Base-by-base conservation (phyloP, 1,284 basidiomycete genomes). In the Irpex sp. region DNA sequence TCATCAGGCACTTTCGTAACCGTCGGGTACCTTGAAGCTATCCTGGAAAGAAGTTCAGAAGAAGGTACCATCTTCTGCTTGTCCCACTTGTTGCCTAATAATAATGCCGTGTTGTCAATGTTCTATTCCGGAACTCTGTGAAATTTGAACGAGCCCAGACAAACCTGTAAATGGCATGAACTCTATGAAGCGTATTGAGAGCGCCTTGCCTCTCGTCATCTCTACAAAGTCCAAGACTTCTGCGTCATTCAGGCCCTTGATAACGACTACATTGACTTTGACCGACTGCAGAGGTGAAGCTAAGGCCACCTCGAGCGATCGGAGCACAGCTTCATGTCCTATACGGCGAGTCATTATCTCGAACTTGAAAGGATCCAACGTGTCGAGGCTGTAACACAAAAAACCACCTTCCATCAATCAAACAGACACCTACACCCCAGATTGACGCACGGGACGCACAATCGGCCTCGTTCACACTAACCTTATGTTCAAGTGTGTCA, bases 111-210 rank as follows among this genome's bases (percentile, higher is more conserved):
- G 54, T 55, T 8, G 17, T 55, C 54, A 55, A 21, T 21, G 9
- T 34, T 19, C 17, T 7, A 48, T 47, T 59, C 60, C 13, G 59
- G 54, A 47, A 58, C 55, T 52, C 37, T 34, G 37, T 34, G n/a
- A 13, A 44, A 61, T 8, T 26, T 9, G 9, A 59, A 15, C 34
- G 36, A 8, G 3, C 31, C n/a, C 57, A n/a, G 21, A 73, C 75
- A 70, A 69, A 90, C 90, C 92, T 71, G 88, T 90, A 73, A 96
- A 96, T 6, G 94, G 94, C 94, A 96, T 96, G 73, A 94, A 96
- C 74, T 95, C 93, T 64, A 96, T 96, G 74, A 96, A 94, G 17
- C 94, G 86, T 21, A 95, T 85, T 51, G 86, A 91, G 49, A 95
- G 75, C 2, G 78, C 75, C 62, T 80, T 79, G 55, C 89, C 76